A percentile compares a stretch with the other conserved stretches of the same genome.
Evolutionary conservation across 441 rosid genomes (phyloP).

Genomic region (Geranium incanum): DNA sequence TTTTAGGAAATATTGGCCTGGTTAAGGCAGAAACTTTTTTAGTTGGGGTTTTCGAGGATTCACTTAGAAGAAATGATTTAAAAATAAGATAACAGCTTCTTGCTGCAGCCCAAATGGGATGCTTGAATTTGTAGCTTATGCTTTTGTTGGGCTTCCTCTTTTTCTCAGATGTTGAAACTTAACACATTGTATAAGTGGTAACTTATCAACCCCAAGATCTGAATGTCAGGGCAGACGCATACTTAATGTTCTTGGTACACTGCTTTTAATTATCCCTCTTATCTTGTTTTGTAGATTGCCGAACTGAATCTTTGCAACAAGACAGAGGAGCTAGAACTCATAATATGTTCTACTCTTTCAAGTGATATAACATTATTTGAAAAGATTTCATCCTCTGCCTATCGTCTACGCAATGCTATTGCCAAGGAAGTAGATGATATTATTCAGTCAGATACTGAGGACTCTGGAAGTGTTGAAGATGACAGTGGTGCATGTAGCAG

Average conservation of each 20-base stretch:
- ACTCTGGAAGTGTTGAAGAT: conserved; percentile 82
- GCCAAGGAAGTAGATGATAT: conserved; percentile 45
- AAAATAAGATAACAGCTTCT: neutral
- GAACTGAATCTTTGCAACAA: conserved; percentile 52
- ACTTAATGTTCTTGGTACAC: neutral
- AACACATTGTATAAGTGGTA: neutral
- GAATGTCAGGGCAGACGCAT: neutral
- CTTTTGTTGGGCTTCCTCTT: neutral
- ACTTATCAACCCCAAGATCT: neutral
- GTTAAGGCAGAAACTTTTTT: neutral
- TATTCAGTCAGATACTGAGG: conserved; percentile 60
- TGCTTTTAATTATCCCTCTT: neutral
- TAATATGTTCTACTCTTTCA: conserved; percentile 69
- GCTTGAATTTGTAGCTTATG: neutral
- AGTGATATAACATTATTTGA: conserved; percentile 93
- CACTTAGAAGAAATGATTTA: neutral
- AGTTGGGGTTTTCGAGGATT: neutral
- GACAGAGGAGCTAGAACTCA: conserved; percentile 53
- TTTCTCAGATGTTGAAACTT: neutral
- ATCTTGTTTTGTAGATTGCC: conserved; percentile 46
- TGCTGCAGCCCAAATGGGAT: conserved; percentile 6
- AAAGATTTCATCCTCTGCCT: conserved; percentile 69
- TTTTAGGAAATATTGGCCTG: conserved; percentile 3
- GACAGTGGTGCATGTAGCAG: conserved; percentile 41
- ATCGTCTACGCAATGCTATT: conserved; percentile 60